Evolutionary conservation across 495 filamentous ascomycete genomes (phyloP), one percentile per base, ranked within the genome.

Genomic region (Poronia punctata): DNA sequence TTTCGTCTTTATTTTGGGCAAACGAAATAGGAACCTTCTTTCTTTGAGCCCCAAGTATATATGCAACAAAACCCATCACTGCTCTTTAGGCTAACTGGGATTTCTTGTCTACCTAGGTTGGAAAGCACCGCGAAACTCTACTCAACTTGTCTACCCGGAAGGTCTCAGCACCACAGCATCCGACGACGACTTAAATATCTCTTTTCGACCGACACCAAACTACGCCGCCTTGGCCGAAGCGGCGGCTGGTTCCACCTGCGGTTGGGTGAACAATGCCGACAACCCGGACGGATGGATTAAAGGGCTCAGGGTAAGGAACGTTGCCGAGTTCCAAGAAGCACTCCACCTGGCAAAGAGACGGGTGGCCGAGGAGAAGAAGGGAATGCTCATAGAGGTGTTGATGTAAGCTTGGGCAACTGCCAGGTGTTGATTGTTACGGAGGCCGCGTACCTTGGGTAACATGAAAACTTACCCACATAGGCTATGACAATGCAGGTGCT

Each of bases 121-220:
- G 56, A 61, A 64, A 31, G 56, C 62, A 16, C 58, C 54, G 5
- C 48, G 56, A 9, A 55, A 57, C 5, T 62, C 53, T 3, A 44
- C 57, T 7, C 39, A 45, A 15, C 40, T 62, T 3, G 61, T 65
- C 11, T 54, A 65, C 16, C 50, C 56, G 1, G 38, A 44, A 10
- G 54, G 62, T 12, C 45, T 57, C 9, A 53, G 17, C 10, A 40
- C 21, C 1, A 40, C 41, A 0, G 49, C 49, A 3, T 37, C 52
- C 7, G 50, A 53, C 23, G 51, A 52, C 10, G 57, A 59, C 15
- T 26, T 53, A 10, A 50, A 53, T 28, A 24, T 47, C 22, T 53
- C 52, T n/a, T 59, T 56, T 26, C 42, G 44, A 2, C 49, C 43
- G 7, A 46, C 53, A 0, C 50, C 46, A 2, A 53, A 56, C n/a